Evolutionary conservation across 176 grass and related monocot genomes (phyloP).

Genomic region (Oryza brachyantha): DNA sequence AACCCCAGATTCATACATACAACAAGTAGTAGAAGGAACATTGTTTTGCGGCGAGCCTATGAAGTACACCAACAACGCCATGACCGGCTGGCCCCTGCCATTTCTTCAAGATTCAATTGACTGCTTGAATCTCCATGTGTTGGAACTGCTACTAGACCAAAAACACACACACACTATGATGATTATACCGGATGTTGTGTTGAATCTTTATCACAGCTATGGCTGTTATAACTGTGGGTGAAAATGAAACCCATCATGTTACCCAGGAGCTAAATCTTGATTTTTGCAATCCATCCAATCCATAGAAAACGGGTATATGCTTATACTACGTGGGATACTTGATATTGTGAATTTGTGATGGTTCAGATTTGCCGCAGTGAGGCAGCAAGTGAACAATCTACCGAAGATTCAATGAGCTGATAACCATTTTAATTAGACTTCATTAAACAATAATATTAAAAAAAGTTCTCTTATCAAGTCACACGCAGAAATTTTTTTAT

Average conservation of each 20-base stretch:
- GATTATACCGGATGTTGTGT: not conserved
- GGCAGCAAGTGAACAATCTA: not conserved
- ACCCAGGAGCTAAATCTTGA: not conserved
- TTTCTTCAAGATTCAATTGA: slow-evolving; percentile 39
- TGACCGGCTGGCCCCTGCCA: not conserved
- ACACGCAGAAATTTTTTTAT: no score
- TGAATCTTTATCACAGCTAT: not conserved
- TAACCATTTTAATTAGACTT: no score
- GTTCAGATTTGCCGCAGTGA: not conserved
- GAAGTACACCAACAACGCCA: not conserved
- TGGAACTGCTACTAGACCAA: not conserved
- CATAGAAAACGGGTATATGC: not conserved
- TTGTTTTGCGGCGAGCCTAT: slow-evolving; percentile 6
- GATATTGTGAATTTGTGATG: not conserved
- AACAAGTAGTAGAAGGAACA: slow-evolving; percentile 22
- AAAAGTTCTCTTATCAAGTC: no score
- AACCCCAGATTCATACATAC: slow-evolving; percentile 26
- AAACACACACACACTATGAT: not conserved
- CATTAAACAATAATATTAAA: no score
- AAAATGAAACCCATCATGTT: slow-evolving; percentile 9
- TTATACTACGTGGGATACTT: not conserved
- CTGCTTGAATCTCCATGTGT: slow-evolving; percentile 16
- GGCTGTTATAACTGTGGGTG: slow-evolving; percentile 8
- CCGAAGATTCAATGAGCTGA: not conserved
- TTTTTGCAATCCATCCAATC: not conserved